These are phyloP conservation scores for Candida nonsorbophila DNA, from an alignment of 805 yeast species.

Conservation along the genomic window DNA sequence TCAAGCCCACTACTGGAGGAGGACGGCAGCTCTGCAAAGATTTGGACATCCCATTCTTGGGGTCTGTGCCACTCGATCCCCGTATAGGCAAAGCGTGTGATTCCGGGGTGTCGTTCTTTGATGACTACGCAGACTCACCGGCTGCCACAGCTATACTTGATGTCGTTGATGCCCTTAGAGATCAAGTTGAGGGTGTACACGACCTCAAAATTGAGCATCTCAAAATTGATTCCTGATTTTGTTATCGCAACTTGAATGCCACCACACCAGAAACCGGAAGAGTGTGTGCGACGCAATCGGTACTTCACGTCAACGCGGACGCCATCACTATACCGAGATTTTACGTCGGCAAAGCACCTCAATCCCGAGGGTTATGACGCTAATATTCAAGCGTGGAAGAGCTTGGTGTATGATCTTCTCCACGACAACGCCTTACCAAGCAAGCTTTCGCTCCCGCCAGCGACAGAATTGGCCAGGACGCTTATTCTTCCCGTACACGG, in stretches of 20 bases:
- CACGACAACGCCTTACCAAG: not conserved
- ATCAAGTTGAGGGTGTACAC: constrained; percentile 46
- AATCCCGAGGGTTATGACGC: constrained; percentile 42
- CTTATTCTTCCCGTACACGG: constrained; percentile 26
- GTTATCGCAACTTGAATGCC: too few species aligned
- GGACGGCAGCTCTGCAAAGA: constrained; percentile 83
- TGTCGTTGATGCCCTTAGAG: constrained; percentile 71
- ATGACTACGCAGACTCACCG: constrained; percentile 84
- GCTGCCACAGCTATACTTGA: constrained; percentile 81
- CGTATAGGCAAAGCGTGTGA: constrained; percentile 89
- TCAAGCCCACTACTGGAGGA: constrained; percentile 96
- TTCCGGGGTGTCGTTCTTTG: constrained; percentile 77
- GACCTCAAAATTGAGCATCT: too few species aligned
- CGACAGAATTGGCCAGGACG: constrained; percentile 9
- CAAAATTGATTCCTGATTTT: too few species aligned
- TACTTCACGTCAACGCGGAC: constrained; percentile 24
- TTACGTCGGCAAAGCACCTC: constrained; percentile 19
- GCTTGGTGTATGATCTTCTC: not conserved
- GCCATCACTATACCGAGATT: constrained; percentile 33
- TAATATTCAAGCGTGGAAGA: constrained; percentile 34
- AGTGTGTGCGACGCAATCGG: too few species aligned
- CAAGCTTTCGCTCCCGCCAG: constrained; percentile 5
- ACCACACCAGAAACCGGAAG: too few species aligned
- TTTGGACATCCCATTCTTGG: constrained; percentile 70
- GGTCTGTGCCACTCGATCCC: constrained; percentile 94